A percentile compares a stretch with the other conserved stretches of the same genome.
Evolutionary conservation across 140 eudicot genomes (phyloP).

Genomic region (Anethum foeniculum): DNA sequence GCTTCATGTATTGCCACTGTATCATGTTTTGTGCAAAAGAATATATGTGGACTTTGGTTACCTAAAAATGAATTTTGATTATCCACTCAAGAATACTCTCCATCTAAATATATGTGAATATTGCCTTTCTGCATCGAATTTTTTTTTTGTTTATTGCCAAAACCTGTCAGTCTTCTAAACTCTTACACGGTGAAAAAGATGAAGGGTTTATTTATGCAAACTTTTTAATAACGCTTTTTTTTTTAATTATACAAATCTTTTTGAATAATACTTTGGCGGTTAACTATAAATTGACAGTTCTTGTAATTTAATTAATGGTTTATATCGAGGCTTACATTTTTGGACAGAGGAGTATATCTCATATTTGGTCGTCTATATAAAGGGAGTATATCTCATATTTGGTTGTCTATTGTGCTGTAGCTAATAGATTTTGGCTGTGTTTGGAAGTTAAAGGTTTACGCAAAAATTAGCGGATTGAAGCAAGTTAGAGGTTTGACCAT

Average conservation of each 20-base stretch:
- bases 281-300: not conserved
- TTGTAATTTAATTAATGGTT: not conserved
- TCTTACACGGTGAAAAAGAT: not conserved
- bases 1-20: not conserved
- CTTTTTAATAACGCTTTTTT: not conserved
- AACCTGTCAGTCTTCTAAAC: not conserved
- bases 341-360: not conserved
- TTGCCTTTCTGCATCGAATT: not conserved
- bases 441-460: no score
- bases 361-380: not conserved
- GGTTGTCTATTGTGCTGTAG: not conserved
- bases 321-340: not conserved
- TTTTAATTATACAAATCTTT: no score
- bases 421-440: not conserved
- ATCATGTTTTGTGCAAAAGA: not conserved
- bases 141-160: not conserved
- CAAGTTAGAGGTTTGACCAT: no score
- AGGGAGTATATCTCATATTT: not conserved
- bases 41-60: slow-evolving; percentile 2
- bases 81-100: not conserved
- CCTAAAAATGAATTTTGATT: not conserved
- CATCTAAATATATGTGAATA: not conserved
- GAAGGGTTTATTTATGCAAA: not conserved
- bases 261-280: not conserved
- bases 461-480: no score